phyloP scores from a whole-genome alignment of 805 yeast genomes.

The Ogataea zsoltii region DNA sequence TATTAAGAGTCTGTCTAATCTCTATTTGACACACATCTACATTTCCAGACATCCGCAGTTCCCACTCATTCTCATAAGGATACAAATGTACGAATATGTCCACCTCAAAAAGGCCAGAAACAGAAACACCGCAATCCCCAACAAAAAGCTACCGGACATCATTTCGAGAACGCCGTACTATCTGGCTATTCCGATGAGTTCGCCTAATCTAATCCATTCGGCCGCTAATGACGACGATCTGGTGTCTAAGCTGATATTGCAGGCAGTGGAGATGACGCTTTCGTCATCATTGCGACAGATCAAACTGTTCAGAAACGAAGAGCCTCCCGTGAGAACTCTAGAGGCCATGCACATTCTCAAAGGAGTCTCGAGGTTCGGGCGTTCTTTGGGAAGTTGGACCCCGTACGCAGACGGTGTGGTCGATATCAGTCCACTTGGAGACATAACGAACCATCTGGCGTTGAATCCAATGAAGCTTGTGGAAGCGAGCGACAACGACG shows the following conservation, averaged over 20 bases:
- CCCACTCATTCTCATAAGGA: slow-evolving; percentile 60
- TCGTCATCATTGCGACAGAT: slow-evolving; percentile 46
- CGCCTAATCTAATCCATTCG: slow-evolving; percentile 66
- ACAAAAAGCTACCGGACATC: slow-evolving; percentile 39
- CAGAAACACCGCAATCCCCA: slow-evolving; percentile 1
- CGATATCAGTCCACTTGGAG: slow-evolving; percentile 64
- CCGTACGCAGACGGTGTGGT: slow-evolving; percentile 68
- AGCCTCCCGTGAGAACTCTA: slow-evolving; percentile 44
- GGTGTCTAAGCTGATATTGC: slow-evolving; percentile 55
- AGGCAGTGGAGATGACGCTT: slow-evolving; percentile 57
- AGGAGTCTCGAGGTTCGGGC: slow-evolving; percentile 62
- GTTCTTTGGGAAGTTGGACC: slow-evolving; percentile 70
- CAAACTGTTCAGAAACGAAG: slow-evolving; percentile 38
- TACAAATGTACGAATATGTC: slow-evolving; percentile 64
- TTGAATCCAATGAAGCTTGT: slow-evolving; percentile 31
- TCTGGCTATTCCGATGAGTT: slow-evolving; percentile 64
- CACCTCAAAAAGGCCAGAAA: slow-evolving; percentile 17
- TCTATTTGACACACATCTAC: slow-evolving; percentile 66
- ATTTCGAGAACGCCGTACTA: slow-evolving; percentile 62
- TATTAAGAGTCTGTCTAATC: slow-evolving; percentile 45
- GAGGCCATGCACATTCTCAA: slow-evolving; percentile 57
- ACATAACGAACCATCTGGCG: slow-evolving; percentile 42
- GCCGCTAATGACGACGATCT: slow-evolving; percentile 39
- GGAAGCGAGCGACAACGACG: slow-evolving; percentile 12
- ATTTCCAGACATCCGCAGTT: slow-evolving; percentile 63